phyloP scores from a whole-genome alignment of 108 stramenopile species.

The Aurantiochytrium sp. region DNA sequence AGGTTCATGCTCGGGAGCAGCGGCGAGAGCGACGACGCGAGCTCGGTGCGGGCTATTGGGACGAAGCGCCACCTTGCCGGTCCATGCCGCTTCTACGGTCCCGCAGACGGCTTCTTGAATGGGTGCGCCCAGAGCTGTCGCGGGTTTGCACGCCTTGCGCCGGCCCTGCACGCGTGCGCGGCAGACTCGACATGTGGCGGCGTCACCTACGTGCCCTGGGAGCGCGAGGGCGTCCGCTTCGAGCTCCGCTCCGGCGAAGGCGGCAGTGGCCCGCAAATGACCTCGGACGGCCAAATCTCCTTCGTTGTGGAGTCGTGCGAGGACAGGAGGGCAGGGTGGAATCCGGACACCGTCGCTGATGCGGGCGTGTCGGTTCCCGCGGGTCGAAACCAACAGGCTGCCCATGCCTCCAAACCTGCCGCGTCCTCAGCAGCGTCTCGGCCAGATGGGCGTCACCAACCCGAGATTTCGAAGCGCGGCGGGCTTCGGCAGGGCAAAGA shows the following conservation, averaged over 20 bases:
- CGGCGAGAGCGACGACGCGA: neutral
- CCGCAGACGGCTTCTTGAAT: neutral
- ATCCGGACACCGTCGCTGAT: neutral
- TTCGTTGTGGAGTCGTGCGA: neutral
- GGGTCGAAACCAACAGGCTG: neutral
- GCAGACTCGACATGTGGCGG: neutral
- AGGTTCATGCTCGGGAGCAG: neutral
- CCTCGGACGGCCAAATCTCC: neutral
- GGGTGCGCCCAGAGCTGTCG: neutral
- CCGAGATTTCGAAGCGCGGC: too few species aligned
- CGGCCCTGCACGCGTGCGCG: neutral
- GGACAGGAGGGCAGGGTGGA: neutral
- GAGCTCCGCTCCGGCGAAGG: neutral
- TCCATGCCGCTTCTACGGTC: neutral
- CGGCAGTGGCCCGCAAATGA: neutral
- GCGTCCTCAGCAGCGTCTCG: neutral
- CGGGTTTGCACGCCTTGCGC: neutral
- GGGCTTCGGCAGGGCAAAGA: too few species aligned
- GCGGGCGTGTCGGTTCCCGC: too few species aligned
- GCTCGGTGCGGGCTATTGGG: neutral
- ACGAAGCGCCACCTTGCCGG: neutral
- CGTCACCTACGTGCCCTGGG: conserved; percentile 8
- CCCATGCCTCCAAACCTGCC: neutral
- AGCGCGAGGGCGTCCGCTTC: neutral
- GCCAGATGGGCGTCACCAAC: too few species aligned